Conservation (phyloP, 768 basidiomycete genomes). For the Boletus reticuloceps region DNA sequence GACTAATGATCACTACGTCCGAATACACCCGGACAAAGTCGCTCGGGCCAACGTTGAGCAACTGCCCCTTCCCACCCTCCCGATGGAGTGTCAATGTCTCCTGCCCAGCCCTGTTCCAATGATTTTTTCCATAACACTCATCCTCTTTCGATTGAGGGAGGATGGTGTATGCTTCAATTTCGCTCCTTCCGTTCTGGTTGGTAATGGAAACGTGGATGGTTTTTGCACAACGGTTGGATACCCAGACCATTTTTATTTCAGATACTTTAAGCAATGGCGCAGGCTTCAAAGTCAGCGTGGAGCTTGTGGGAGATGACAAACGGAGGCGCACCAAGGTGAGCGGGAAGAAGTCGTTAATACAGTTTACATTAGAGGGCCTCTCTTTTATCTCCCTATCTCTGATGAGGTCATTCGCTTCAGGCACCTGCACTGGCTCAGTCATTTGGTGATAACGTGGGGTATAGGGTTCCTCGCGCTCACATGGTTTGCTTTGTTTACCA, state of each 20-base stretch:
- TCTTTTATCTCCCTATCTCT: no score
- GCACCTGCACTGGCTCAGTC: neutral
- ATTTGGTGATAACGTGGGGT: neutral
- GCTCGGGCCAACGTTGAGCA: constrained; percentile 8
- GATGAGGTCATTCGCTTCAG: neutral
- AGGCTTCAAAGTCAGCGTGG: neutral
- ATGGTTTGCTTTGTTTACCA: neutral
- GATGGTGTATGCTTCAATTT: neutral
- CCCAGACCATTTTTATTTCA: constrained; percentile 14
- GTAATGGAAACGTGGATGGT: constrained; percentile 2
- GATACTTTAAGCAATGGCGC: neutral
- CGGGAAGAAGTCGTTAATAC: neutral
- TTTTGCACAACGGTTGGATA: constrained; percentile 6
- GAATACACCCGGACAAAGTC: constrained; percentile 13
- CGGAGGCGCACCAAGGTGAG: neutral
- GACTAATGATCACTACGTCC: constrained; percentile 10
- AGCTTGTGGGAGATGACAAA: neutral
- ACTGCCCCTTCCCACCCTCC: constrained; percentile 9
- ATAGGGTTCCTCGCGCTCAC: neutral
- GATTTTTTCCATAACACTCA: constrained; percentile 1
- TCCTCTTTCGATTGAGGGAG: neutral
- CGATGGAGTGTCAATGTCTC: constrained; percentile 9
- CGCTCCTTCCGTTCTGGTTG: constrained; percentile 9
- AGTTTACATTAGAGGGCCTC: no score
- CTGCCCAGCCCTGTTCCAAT: constrained; percentile 4